Conservation (phyloP, 2,329 filamentous ascomycete genomes). For the Monosporascus sp. region DNA sequence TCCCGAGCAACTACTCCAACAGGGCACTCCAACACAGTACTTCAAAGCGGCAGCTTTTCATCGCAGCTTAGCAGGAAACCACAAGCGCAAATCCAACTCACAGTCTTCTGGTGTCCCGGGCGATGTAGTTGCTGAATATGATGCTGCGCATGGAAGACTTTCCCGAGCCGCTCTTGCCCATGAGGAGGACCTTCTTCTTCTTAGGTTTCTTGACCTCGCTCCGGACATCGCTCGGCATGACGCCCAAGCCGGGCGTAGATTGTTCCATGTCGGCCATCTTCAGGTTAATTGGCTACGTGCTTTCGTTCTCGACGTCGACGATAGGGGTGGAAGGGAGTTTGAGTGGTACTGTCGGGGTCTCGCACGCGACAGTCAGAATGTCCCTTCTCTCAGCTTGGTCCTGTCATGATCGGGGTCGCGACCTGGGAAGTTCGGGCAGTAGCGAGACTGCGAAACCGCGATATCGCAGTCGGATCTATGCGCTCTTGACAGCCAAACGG, state of each 20-base stretch:
- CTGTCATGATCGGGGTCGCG: background rate
- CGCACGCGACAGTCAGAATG: background rate
- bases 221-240: slow-evolving; percentile 30
- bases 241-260: slow-evolving; percentile 19
- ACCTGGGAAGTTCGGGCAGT: background rate
- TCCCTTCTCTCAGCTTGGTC: background rate
- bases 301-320: background rate
- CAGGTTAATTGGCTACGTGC: background rate
- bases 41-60: background rate
- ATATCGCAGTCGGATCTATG: background rate
- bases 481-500: too few relatives aligned
- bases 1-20: too few relatives aligned
- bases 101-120: slow-evolving; percentile 86
- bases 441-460: background rate
- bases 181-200: slow-evolving; percentile 82
- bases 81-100: slow-evolving; percentile 28
- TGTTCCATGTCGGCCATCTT: slow-evolving; percentile 24
- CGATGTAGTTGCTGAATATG: slow-evolving; percentile 98
- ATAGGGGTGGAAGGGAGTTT: background rate
- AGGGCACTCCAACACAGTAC: background rate
- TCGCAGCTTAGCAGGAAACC: too few relatives aligned
- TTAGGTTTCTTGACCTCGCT: slow-evolving; percentile 62
- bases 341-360: too few relatives aligned
- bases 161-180: slow-evolving; percentile 95
- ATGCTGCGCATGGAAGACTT: slow-evolving; percentile 99